Evolutionary conservation across 768 basidiomycete genomes (phyloP), one percentile per base, ranked within the genome.

Genomic region (Boletus rufocinnamomeus): DNA sequence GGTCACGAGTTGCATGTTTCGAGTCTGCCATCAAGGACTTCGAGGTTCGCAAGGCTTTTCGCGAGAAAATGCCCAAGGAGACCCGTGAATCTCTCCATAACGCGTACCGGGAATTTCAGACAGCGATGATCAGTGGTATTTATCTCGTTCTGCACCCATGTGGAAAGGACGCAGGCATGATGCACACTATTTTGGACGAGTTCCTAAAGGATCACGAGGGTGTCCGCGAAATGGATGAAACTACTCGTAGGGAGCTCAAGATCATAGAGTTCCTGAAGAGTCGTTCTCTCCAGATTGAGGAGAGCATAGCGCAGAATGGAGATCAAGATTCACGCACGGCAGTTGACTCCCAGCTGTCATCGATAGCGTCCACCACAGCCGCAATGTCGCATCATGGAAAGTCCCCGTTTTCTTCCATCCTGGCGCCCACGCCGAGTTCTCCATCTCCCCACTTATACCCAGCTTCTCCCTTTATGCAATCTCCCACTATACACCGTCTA

Each of bases 1-100:
- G 87, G 32, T 96, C 95, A 10, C 79, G 94, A 40, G 79, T 77
- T 54, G 95, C 93, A 16, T 97, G 93, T 70, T 95, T 96, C 66
- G 92, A 96, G 60, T 92, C 91, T 14, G 92, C 94, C 5, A 84
- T 92, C 64, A 87, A 86, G 67, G 94, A 96, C 71, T 95, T 90
- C 68, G 80, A 86, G 63, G 85, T 94, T 59, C 85, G 91, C 50
- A 82, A 84, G 58, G 81, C 80, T 4, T 92, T 91, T 69, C 78
- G 86, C 58, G 79, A 84, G 57, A 74, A 77, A 27, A 79, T 85
- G 57, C 79, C 85, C 1, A 82, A 81, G 65, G 88, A 88, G 67
- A 83, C 82, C 16, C 82, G 82, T 25, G 84, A 84, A 64, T 87
- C 88, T 49, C 79, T 91, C 30, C 85, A 90, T 65, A 91, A 89